Percentiles rank a stretch among this genome's conserved stretches.
These are phyloP conservation scores for Kodamaea restingae DNA, from an alignment of 805 yeast genomes.

Conservation along the genomic window DNA sequence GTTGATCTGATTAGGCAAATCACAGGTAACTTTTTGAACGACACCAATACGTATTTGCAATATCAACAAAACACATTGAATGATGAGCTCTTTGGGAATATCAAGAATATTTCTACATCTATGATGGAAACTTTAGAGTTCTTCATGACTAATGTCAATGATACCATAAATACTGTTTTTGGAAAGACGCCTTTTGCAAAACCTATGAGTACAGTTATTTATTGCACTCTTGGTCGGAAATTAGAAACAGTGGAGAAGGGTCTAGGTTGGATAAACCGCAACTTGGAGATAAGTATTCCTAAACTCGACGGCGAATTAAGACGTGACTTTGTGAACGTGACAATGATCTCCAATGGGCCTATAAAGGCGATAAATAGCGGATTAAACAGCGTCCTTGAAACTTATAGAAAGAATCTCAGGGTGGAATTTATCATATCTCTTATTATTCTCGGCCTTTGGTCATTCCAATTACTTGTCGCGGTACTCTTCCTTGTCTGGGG, in stretches of 20 bases:
- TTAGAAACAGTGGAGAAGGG: conserved; percentile 64
- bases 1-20: neutral
- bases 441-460: conserved; percentile 11
- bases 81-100: conserved; percentile 61
- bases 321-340: conserved; percentile 3
- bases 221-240: conserved; percentile 77
- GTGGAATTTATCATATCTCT: conserved; percentile 8
- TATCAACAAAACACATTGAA: conserved; percentile 53
- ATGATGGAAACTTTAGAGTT: conserved; percentile 57
- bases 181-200: conserved; percentile 61
- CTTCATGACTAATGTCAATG: conserved; percentile 58
- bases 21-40: conserved; percentile 8
- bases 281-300: conserved; percentile 60
- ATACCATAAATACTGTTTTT: conserved; percentile 56
- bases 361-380: neutral
- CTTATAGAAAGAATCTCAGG: conserved; percentile 7
- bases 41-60: conserved; percentile 52
- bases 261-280: conserved; percentile 69
- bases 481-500: conserved; percentile 4
- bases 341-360: neutral
- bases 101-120: conserved; percentile 51
- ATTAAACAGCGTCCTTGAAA: conserved; percentile 1
- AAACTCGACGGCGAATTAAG: conserved; percentile 7
- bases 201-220: conserved; percentile 64
- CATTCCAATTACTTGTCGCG: conserved; percentile 9